Evolutionary conservation across 768 basidiomycete genomes (phyloP), one percentile per base, ranked within the genome.

Genomic region (Crucibulum laeve): DNA sequence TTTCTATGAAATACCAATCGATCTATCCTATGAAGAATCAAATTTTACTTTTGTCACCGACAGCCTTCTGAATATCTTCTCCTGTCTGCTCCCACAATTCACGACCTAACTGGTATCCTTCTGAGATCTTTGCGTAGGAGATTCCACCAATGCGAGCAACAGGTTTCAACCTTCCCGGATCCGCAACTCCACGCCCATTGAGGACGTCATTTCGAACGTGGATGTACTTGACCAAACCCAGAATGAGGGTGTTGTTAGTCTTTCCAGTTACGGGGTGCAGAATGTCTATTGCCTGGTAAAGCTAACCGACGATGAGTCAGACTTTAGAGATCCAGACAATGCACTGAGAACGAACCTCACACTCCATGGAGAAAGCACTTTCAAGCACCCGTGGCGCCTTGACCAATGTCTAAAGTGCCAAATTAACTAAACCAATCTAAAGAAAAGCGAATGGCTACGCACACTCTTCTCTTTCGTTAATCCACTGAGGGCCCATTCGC

Each of bases 291-390:
- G 61, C 55, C 53, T 70, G 63, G 30, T 74, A 48, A 36, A 79
- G 66, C 75, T 77, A 41, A 19, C 26, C 24, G 24, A 18, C 21
- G 17, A 40, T 73, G 41, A 70, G 71, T 39, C 42, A 48, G 26
- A 33, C 48, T 4, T 30, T 17, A 40, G 22, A 18, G 19, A n/a
- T 44, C 18, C 35, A 2, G 25, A 4, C 15, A 24, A 39, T 11
- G 25, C 6, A 23, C 18, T 4, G 39, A 36, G 46, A 4, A 21
- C 54, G 11, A 47, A 68, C 71, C 55, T 71, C 79, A 62, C 80
- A 82, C 62, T 84, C 83, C 57, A 84, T 69, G 18, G 73, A 71
- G 50, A 82, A 79, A 0, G 77, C 81, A 49, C 81, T 80, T 55
- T 83, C 82, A 52, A 69, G 74, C 15, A 83, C 80, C 42, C 82